Base-by-base conservation (phyloP, 371 early-diverging fungal species). In the Mucor lusitanicus region DNA sequence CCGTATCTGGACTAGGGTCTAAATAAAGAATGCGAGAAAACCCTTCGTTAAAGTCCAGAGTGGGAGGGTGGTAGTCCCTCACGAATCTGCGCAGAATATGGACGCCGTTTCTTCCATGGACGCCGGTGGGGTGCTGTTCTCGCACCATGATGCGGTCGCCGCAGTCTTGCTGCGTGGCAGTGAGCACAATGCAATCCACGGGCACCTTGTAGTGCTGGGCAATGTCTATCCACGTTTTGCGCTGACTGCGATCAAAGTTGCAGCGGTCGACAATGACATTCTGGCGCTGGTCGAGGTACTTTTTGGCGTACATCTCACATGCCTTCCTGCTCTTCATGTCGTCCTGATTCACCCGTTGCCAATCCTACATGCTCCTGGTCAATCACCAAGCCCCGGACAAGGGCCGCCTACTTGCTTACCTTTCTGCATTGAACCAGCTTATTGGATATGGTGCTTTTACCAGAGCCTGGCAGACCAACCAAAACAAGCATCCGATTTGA, bases 241-340 rank as follows among this genome's bases (percentile, higher is more conserved):
- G 84, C 74, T 93, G 92, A 56, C 79, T 73, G 39, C 79, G 79
- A 67, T 93, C 89, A 85, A 91, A 93, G 77, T 93, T 93, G 76
- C 90, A 88, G 23, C 92, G 87, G 73, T 93, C 93, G 17, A 93
- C 76, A 64, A 93, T 80, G 12, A 92, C 90, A 64, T 85, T 90
- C 58, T 82, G 81, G 23, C 81, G 71, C 63, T 87, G 59, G 69
- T 81, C 59, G 37, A 85, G 35, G 72, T 69, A 74, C 54, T 77
- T 57, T 65, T 67, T 56, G 3, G 72, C 69, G 48, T 65, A 63
- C 32, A 62, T 69, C 56, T 90, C 91, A 72, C 93, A 92, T 15
- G 84, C 82, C 17, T 83, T 83, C 54, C 92, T 84, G 59, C 84
- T 82, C 37, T 85, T 85, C 63, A 89, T 77, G 59, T 91, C 91